Conservation (phyloP, 148 eudicot genomes). For the Chenopodium quinoa region DNA sequence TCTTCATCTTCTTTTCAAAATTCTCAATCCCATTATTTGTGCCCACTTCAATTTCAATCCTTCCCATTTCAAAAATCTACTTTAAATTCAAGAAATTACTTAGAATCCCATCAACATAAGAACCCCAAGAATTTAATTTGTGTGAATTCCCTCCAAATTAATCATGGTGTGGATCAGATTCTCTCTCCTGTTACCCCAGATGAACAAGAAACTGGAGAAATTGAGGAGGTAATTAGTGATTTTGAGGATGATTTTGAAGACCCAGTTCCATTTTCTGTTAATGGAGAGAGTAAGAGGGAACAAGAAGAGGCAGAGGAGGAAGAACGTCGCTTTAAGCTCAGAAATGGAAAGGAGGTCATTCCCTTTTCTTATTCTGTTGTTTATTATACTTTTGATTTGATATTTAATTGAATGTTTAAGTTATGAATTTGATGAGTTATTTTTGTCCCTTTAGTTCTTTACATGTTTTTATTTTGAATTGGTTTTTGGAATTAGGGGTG, state of each 20-base stretch:
- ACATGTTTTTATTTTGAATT: background rate
- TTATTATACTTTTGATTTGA: background rate
- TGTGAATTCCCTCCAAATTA: slow-evolving; percentile 38
- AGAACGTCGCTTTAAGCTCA: slow-evolving; percentile 51
- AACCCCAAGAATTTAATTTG: slow-evolving; percentile 10
- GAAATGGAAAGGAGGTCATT: slow-evolving; percentile 77
- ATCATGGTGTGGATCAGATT: slow-evolving; percentile 45
- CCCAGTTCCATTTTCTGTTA: slow-evolving; percentile 12
- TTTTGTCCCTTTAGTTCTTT: background rate
- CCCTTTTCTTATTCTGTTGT: background rate
- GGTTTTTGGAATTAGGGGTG: background rate
- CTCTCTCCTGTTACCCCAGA: slow-evolving; percentile 11
- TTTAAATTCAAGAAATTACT: slow-evolving; percentile 25
- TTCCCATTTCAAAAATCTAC: slow-evolving; percentile 12
- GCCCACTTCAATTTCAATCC: slow-evolving; percentile 26
- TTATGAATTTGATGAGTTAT: background rate
- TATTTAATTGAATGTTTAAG: background rate
- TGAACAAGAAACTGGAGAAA: slow-evolving; percentile 15
- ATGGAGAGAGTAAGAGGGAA: slow-evolving; percentile 13
- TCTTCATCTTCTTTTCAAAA: slow-evolving; percentile 13
- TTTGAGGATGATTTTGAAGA: slow-evolving; percentile 20
- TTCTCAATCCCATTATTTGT: slow-evolving; percentile 6
- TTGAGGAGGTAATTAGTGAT: slow-evolving; percentile 3
- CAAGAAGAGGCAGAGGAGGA: slow-evolving; percentile 36
- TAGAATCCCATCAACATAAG: slow-evolving; percentile 20